Conservation (phyloP, 2,329 filamentous ascomycete genomes). For the Exserohilum turcica region DNA sequence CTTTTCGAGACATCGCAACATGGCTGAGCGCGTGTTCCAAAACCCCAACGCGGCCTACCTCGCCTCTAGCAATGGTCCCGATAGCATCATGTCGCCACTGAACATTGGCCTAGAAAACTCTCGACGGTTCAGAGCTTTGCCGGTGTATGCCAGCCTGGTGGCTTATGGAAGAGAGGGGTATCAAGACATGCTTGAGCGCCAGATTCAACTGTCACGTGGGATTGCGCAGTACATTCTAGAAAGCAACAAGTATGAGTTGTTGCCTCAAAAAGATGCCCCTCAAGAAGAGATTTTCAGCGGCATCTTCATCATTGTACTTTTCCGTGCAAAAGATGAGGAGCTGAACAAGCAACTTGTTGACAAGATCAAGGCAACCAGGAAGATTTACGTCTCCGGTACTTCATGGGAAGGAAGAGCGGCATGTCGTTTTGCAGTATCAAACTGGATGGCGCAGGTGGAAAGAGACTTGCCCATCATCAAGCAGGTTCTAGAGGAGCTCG, state of each 20-base stretch:
- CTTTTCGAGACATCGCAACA: constrained; percentile 63
- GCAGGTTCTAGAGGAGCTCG: constrained; percentile 61
- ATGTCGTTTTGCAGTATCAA: constrained; percentile 82
- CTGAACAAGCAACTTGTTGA: constrained; percentile 71
- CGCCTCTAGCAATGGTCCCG: constrained; percentile 46
- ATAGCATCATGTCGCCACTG: constrained; percentile 73
- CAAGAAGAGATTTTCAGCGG: constrained; percentile 53
- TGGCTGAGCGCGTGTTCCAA: constrained; percentile 11
- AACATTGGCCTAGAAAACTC: constrained; percentile 93
- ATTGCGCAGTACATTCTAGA: constrained; percentile 68
- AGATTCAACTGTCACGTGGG: constrained; percentile 71
- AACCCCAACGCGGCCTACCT: constrained; percentile 90
- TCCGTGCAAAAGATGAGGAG: constrained; percentile 69
- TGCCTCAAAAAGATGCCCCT: constrained; percentile 57
- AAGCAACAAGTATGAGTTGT: constrained; percentile 67
- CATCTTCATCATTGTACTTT: constrained; percentile 75
- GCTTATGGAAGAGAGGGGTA: constrained; percentile 76
- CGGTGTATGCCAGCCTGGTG: constrained; percentile 79
- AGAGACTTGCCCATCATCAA: constrained; percentile 70
- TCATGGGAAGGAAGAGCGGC: constrained; percentile 75
- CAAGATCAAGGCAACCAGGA: constrained; percentile 73
- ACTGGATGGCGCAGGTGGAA: constrained; percentile 75
- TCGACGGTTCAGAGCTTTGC: constrained; percentile 85
- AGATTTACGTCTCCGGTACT: constrained; percentile 84
- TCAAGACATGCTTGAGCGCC: constrained; percentile 69